Base-by-base conservation (phyloP, 176 grass and related monocot genomes). In the Stipa capillata region DNA sequence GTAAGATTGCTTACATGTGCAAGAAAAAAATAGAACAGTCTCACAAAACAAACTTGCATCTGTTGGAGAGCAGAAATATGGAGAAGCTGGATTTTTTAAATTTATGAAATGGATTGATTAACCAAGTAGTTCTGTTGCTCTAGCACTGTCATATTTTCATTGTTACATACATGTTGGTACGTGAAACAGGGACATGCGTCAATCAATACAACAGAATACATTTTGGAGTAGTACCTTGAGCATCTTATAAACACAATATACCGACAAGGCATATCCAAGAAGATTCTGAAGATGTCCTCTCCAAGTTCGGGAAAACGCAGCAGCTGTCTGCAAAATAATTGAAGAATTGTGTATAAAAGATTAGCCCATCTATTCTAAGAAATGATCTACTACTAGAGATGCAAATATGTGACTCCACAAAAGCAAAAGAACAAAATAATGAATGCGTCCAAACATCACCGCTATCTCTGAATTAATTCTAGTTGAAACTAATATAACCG, bases 161-260 rank as follows among this genome's bases (percentile, higher is more conserved):
- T 35, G 9, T 39, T 47, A 80, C 23, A 59, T n/a, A n/a, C n/a
- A n/a, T n/a, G n/a, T n/a, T n/a, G n/a, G n/a, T n/a, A n/a, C n/a
- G n/a, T 86, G 40, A 67, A 86, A 59, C 51, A 37, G 20, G n/a
- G 13, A 40, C 8, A 84, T 34, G 14, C 5, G 8, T 66, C 21
- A 11, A 74, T 40, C 7, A 61, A 89, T 79, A 63, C 5, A 42
- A 60, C 35, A 84, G 13, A 72, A 54, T 48, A 20, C 8, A 54
- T 39, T 62, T 43, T 76, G 12, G n/a, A n/a, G n/a, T 62, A 25
- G 40, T 91, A 99, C 96, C 96, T 99, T 99, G 54, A 99, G 83
- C 92, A 99, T 99, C 79, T 99, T 99, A 91, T 95, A 99, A 82
- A 99, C 90, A 91, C 92, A 99, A 74, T 93, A 99, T 28, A 99